Evolutionary conservation across 1,139 yeast species (phyloP).

Genomic region (Taphrina flavorubra): DNA sequence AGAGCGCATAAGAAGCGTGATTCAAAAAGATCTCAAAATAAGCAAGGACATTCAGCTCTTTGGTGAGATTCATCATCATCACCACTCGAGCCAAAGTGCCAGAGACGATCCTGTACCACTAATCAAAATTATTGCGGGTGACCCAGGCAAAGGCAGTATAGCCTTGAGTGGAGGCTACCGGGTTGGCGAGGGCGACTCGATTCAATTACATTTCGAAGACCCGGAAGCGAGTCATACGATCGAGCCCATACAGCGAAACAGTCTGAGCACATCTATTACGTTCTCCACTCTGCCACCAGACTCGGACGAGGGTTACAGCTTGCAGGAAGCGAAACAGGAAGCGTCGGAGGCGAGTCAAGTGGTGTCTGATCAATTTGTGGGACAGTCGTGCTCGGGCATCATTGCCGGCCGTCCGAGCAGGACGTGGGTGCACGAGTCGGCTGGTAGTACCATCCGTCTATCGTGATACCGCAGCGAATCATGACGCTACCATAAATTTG

Average conservation of each 20-base stretch:
- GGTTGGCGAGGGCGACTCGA: conserved; percentile 34
- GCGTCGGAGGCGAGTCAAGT: not conserved
- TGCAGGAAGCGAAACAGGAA: not conserved
- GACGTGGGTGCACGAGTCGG: conserved; percentile 32
- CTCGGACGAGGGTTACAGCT: conserved; percentile 4
- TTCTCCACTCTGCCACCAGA: conserved; percentile 16
- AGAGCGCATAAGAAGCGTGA: conserved; percentile 20
- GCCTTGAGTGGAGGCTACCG: conserved; percentile 37
- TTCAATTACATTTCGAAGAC: conserved; percentile 28
- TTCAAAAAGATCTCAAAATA: conserved; percentile 17
- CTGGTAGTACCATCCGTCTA: not conserved
- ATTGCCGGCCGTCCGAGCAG: conserved; percentile 9
- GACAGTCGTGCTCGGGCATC: conserved; percentile 23
- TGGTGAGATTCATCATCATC: conserved; percentile 26
- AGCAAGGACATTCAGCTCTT: conserved; percentile 29
- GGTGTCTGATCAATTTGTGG: conserved; percentile 6
- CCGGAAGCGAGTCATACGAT: not conserved
- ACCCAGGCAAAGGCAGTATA: conserved; percentile 39
- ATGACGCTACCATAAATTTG: too few species aligned
- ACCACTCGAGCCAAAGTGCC: not conserved
- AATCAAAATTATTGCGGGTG: conserved; percentile 39
- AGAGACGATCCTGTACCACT: conserved; percentile 7
- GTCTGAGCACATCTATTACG: not conserved
- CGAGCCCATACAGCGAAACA: not conserved
- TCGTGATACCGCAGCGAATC: not conserved